These are phyloP conservation scores for Fusarium sp. DNA, from an alignment of 2,329 filamentous ascomycete species.

Conservation along the genomic window DNA sequence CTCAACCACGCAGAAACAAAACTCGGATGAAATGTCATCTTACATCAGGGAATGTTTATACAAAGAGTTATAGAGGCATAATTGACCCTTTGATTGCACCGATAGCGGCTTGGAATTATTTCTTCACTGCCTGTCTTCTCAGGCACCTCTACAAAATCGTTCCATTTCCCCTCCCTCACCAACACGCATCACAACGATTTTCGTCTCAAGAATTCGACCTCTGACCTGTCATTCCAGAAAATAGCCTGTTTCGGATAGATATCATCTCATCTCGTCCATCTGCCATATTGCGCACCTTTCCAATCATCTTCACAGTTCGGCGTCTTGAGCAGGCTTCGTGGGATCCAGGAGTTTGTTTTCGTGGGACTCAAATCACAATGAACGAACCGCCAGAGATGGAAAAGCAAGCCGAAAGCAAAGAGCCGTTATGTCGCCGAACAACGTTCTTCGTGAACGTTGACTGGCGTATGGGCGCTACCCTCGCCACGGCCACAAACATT, in stretches of 20 bases:
- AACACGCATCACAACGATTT: not conserved
- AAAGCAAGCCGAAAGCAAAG: not conserved
- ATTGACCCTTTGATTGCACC: not conserved
- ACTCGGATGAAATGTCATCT: not conserved
- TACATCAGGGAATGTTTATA: not conserved
- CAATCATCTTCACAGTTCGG: not conserved
- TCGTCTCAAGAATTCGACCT: not conserved
- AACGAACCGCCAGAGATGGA: slow-evolving; percentile 3
- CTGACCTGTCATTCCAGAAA: too few relatives aligned
- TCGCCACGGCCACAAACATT: slow-evolving; percentile 28
- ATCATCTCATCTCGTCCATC: too few relatives aligned
- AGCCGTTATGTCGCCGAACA: slow-evolving; percentile 27
- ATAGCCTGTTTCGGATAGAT: too few relatives aligned
- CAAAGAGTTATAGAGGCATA: not conserved
- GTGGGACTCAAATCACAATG: not conserved
- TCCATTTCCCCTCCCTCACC: not conserved
- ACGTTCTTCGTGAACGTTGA: slow-evolving; percentile 46
- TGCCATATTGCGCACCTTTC: not conserved
- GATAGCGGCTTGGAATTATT: not conserved
- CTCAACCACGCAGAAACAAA: not conserved
- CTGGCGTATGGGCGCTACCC: slow-evolving; percentile 30
- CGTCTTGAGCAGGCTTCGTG: not conserved
- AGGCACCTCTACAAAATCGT: not conserved
- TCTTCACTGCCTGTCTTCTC: slow-evolving; percentile 14
- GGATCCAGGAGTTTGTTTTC: slow-evolving; percentile 1